Conservation (phyloP, 441 rosid species). For the Syzygium syzygioides region DNA sequence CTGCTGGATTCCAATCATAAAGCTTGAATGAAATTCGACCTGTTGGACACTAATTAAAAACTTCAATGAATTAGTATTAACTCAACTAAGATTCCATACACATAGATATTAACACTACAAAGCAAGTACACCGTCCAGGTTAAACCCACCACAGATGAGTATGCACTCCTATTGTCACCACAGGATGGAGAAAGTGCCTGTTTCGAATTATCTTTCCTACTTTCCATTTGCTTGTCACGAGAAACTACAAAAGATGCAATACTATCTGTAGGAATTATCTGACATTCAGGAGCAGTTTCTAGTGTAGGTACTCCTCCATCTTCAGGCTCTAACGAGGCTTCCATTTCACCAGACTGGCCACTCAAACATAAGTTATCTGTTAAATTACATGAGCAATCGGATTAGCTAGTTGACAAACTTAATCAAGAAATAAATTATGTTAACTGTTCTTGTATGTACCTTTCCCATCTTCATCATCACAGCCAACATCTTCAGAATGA, state of each 20-base stretch:
- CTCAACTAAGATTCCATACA: not conserved
- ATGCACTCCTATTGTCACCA: slow-evolving; percentile 55
- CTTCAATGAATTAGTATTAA: slow-evolving; percentile 10
- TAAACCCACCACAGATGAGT: slow-evolving; percentile 70
- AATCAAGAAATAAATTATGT: not conserved
- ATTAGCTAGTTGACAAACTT: not conserved
- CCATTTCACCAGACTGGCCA: slow-evolving; percentile 51
- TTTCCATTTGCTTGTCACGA: slow-evolving; percentile 42
- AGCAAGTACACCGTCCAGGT: slow-evolving; percentile 5
- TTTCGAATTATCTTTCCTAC: slow-evolving; percentile 53
- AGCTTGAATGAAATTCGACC: slow-evolving; percentile 98
- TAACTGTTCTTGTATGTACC: slow-evolving; percentile 22
- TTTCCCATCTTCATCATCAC: slow-evolving; percentile 60
- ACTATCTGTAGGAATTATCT: slow-evolving; percentile 52
- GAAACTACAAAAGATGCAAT: slow-evolving; percentile 44
- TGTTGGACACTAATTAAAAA: slow-evolving; percentile 69
- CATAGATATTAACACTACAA: not conserved
- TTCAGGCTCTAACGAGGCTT: slow-evolving; percentile 47
- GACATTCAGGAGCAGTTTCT: slow-evolving; percentile 38
- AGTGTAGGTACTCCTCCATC: slow-evolving; percentile 41
- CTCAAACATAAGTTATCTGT: slow-evolving; percentile 41
- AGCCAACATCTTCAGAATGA: slow-evolving; percentile 29
- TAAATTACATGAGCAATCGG: not conserved
- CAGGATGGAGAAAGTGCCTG: slow-evolving; percentile 50
- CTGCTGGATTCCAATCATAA: slow-evolving; percentile 99